Evolutionary conservation across 306 rosid species (phyloP).

Genomic region (Castanospermum australe): DNA sequence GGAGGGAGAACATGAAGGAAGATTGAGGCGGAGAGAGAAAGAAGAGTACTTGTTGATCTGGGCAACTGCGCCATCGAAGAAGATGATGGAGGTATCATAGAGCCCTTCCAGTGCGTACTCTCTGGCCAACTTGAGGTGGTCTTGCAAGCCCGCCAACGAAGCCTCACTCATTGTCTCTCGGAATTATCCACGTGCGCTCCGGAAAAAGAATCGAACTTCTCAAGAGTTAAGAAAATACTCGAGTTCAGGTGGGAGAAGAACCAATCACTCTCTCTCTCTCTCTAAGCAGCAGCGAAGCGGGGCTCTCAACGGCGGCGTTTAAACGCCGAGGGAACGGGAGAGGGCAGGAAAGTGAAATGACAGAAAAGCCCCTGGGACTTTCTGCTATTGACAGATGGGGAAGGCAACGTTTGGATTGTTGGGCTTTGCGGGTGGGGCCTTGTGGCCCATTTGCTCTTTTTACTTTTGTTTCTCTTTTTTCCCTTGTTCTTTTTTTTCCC

Average conservation of each 20-base stretch:
- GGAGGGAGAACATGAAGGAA: not conserved
- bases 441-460: too few relatives aligned
- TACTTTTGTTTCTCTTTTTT: too few relatives aligned
- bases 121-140: conserved; percentile 86
- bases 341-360: conserved; percentile 1
- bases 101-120: conserved; percentile 93
- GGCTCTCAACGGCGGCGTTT: conserved; percentile 38
- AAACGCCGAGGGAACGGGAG: conserved; percentile 8
- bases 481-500: too few relatives aligned
- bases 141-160: conserved; percentile 80
- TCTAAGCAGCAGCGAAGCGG: conserved; percentile 17
- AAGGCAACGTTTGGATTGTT: not conserved
- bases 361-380: conserved; percentile 6
- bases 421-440: too few relatives aligned
- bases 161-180: conserved; percentile 53
- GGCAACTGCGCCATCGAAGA: conserved; percentile 95
- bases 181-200: not conserved
- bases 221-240: not conserved
- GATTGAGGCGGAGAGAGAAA: not conserved
- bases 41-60: conserved; percentile 87
- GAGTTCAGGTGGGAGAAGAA: not conserved
- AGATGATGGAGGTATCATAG: conserved; percentile 90
- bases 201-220: not conserved
- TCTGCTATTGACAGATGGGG: not conserved
- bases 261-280: conserved; percentile 8